phyloP scores from a whole-genome alignment of 2,329 filamentous ascomycete species.

The Fusarium hainanense region DNA sequence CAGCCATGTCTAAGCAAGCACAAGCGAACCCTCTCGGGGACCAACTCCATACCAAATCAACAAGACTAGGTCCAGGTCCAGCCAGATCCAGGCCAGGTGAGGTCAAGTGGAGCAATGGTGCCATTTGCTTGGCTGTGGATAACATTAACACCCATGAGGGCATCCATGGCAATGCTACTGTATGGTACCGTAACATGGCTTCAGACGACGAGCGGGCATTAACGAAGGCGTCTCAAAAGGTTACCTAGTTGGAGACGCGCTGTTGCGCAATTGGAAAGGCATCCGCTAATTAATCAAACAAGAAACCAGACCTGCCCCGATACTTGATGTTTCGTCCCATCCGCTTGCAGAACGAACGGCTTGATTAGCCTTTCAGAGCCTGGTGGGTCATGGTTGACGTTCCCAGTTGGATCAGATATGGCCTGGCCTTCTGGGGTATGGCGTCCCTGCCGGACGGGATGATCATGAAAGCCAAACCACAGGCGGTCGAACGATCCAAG shows the following conservation, averaged over 20 bases:
- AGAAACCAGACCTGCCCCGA: constrained; percentile 1
- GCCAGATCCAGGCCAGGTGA: constrained; percentile 4
- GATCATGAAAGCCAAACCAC: constrained; percentile 19
- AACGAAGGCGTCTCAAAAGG: constrained; percentile 26
- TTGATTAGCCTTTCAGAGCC: constrained; percentile 35
- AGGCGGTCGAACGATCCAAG: constrained; percentile 12
- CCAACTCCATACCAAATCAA: constrained; percentile 36
- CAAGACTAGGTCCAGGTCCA: constrained; percentile 37
- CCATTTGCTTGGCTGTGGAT: constrained; percentile 42
- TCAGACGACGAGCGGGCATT: constrained; percentile 29
- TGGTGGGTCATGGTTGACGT: constrained; percentile 33
- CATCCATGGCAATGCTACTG: constrained; percentile 15
- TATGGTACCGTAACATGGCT: constrained; percentile 7
- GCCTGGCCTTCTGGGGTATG: constrained; percentile 39
- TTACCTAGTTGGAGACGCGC: constrained; percentile 19
- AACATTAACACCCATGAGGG: constrained; percentile 29
- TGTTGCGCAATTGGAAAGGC: constrained; percentile 28
- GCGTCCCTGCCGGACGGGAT: constrained; percentile 30
- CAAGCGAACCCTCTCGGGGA: constrained; percentile 27
- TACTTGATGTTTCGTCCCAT: not conserved
- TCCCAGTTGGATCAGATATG: constrained; percentile 31
- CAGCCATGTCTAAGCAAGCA: constrained; percentile 12
- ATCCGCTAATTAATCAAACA: constrained; percentile 28
- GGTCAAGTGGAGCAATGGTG: constrained; percentile 47
- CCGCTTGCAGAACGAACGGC: constrained; percentile 42